These are phyloP conservation scores for Capronia epimyces DNA, from an alignment of 2,329 filamentous ascomycete species.

Conservation along the genomic window DNA sequence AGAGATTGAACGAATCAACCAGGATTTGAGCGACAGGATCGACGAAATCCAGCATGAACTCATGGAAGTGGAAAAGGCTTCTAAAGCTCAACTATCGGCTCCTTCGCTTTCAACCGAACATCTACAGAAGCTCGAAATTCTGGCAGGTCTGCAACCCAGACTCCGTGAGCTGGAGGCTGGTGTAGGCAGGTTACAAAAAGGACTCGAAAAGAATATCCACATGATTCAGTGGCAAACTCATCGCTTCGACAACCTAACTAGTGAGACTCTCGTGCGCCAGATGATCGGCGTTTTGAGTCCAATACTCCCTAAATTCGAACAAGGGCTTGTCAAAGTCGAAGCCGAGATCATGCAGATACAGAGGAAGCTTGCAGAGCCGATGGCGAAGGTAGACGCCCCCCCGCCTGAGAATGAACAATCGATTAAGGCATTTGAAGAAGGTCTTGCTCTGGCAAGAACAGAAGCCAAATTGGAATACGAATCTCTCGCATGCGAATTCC, in stretches of 20 bases:
- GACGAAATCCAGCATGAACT: background rate
- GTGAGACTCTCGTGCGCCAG: conserved; percentile 5
- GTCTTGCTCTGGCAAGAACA: background rate
- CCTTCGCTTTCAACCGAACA: background rate
- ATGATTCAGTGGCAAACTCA: conserved; percentile 9
- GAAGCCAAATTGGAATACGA: background rate
- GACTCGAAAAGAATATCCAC: conserved; percentile 7
- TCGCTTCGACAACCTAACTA: conserved; percentile 18
- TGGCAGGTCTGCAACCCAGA: background rate
- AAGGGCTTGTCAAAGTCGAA: conserved; percentile 9
- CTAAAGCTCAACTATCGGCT: background rate
- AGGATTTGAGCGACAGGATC: background rate
- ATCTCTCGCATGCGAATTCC: background rate
- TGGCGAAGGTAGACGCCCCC: background rate
- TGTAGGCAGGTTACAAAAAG: background rate
- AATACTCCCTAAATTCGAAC: conserved; percentile 15
- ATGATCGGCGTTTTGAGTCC: conserved; percentile 9
- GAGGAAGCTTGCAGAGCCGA: conserved; percentile 2
- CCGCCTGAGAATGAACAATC: background rate
- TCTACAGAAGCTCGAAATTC: conserved; percentile 1
- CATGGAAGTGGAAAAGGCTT: background rate
- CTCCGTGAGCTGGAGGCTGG: background rate
- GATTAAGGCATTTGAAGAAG: background rate
- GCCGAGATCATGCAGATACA: background rate
- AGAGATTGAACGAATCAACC: background rate